These are phyloP conservation scores for Hymenoscyphus scutula DNA, from an alignment of 2,329 filamentous ascomycete genomes.

Conservation along the genomic window DNA sequence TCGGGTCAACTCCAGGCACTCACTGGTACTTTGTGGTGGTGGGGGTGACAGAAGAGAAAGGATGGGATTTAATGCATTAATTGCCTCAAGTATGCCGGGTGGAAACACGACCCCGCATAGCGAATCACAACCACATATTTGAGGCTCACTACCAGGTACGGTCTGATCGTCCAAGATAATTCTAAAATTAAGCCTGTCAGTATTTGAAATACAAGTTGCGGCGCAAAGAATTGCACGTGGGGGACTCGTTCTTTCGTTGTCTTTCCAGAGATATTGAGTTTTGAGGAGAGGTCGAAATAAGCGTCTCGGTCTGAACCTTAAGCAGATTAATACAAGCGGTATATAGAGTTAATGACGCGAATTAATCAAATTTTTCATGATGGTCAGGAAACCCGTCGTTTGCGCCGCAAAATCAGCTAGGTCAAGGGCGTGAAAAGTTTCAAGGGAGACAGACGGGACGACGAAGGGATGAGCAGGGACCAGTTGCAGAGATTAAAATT, in stretches of 20 bases:
- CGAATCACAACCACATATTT: neutral
- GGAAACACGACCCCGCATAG: conserved; percentile 1
- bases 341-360: no score
- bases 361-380: no score
- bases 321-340: no score
- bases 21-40: neutral
- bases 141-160: conserved; percentile 4
- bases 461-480: neutral
- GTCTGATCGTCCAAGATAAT: conserved; percentile 1
- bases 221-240: neutral
- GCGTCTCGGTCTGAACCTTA: neutral
- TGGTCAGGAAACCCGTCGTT: no score
- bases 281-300: neutral
- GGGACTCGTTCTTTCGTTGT: no score
- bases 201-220: neutral
- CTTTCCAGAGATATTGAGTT: no score
- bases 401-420: neutral
- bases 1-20: neutral
- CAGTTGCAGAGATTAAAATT: neutral
- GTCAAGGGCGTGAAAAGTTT: neutral
- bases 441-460: neutral
- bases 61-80: conserved; percentile 3
- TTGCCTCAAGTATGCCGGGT: conserved; percentile 6
- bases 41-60: neutral
- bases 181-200: neutral